Conservation (phyloP, 2,329 filamentous ascomycete species). For the Pochonia chlamydosporia region DNA sequence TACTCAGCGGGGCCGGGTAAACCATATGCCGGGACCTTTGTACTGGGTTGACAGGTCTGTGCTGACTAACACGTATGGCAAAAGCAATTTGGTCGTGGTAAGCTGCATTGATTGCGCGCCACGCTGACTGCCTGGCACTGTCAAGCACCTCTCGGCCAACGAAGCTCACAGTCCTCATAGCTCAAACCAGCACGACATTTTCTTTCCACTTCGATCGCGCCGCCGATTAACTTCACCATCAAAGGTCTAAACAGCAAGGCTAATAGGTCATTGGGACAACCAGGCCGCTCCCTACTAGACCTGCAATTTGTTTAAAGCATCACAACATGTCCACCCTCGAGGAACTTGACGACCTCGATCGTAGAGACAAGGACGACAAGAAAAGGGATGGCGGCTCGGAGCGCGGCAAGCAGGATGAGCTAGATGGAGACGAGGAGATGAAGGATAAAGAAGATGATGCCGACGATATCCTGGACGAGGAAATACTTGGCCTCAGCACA, state of each 20-base stretch:
- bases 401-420: conserved; percentile 37
- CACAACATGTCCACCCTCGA: conserved; percentile 78
- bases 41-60: not conserved
- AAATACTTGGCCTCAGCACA: conserved; percentile 89
- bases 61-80: not conserved
- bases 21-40: not conserved
- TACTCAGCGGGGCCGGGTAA: not conserved
- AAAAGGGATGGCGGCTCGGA: conserved; percentile 28
- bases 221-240: not conserved
- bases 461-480: conserved; percentile 82
- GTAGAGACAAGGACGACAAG: conserved; percentile 70
- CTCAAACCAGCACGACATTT: not conserved
- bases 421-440: conserved; percentile 82
- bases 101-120: conserved; percentile 14
- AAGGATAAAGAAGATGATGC: conserved; percentile 71
- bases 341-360: conserved; percentile 85
- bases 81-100: too few relatives aligned
- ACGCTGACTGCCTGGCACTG: conserved; percentile 16
- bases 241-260: not conserved
- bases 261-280: not conserved
- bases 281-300: not conserved
- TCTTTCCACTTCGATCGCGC: not conserved
- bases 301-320: not conserved
- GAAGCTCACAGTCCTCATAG: conserved; percentile 4
- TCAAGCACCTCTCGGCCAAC: too few relatives aligned